phyloP scores from a whole-genome alignment of 2,329 filamentous ascomycete genomes.

The Aspergillus neoniger region DNA sequence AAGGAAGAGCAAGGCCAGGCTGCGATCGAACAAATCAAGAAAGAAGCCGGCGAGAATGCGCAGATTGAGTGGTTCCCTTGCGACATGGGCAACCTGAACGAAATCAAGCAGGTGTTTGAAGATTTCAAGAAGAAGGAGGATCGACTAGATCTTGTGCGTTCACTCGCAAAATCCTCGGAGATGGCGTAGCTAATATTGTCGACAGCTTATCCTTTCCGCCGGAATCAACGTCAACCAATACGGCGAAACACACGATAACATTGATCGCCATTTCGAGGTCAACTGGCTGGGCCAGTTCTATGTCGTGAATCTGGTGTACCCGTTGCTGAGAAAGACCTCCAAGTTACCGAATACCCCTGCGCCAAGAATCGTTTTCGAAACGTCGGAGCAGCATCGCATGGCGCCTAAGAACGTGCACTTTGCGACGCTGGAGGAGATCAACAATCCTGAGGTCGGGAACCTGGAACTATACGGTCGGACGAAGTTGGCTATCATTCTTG shows the following conservation, averaged over 20 bases:
- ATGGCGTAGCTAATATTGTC: not conserved
- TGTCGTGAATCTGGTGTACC: conserved; percentile 46
- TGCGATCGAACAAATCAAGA: conserved; percentile 38
- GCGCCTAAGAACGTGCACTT: conserved; percentile 44
- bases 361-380: conserved; percentile 46
- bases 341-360: conserved; percentile 36
- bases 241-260: conserved; percentile 40
- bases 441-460: conserved; percentile 37
- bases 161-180: accelerated
- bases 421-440: conserved; percentile 46
- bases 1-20: conserved; percentile 20
- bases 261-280: conserved; percentile 46
- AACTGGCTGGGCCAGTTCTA: conserved; percentile 52
- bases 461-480: conserved; percentile 45
- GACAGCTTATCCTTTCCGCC: conserved; percentile 43
- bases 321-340: conserved; percentile 46
- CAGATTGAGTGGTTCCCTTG: conserved; percentile 47
- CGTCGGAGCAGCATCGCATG: conserved; percentile 45
- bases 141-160: conserved; percentile 41
- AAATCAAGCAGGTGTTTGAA: conserved; percentile 44
- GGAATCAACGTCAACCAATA: conserved; percentile 49
- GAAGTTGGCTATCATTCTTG: conserved; percentile 49
- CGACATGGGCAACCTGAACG: conserved; percentile 43
- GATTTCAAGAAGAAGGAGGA: conserved; percentile 37
- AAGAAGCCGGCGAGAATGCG: conserved; percentile 28